Base-by-base conservation (phyloP, 2,329 filamentous ascomycete genomes). In the Neoarthrinium moseri region DNA sequence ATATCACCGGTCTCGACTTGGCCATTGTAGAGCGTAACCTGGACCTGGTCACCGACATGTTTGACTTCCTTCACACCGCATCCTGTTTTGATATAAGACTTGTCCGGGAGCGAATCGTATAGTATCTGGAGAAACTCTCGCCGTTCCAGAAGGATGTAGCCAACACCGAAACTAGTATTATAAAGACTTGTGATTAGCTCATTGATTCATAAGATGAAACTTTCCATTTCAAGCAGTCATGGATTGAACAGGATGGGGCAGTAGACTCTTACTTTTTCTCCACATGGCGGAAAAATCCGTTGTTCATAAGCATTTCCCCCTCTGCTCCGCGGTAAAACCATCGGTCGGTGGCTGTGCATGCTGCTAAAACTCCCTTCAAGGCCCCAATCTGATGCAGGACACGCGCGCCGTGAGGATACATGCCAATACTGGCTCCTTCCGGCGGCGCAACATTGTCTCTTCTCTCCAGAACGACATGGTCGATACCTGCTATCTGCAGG, bases 391-490 rank as follows among this genome's bases (percentile, higher is more conserved):
- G 51, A 6, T 49, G 17, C n/a, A 53, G 37, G 11, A 51, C 42
- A 2, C 51, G 48, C 6, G 26, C 18, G 4, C 26, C 51, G 18
- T 53, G 39, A 12, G 48, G 51, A 15, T 46, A 51, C 8, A 53
- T 37, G 18, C 39, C 29, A 15, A 51, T 47, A 21, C 48, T 44
- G 20, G 51, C 51, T 6, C 51, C 51, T 15, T 47, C 41, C 4
- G 37, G 48, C 3, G 46, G 48, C n/a, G 29, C 46, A 17, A 51
- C 29, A 5, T 37, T 15, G 12, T 40, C 21, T 11, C 38, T 32
- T 17, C 34, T 34, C 37, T 53, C 48, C 4, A 53, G 48, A 4
- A 51, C 46, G 22, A 53, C 44, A 35, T 51, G 48, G 38, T 53
- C 46, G 38, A 53, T 51, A 11, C 46, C 49, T 12, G 41, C 33